phyloP scores from a whole-genome alignment of 371 early-diverging fungal genomes.

The Enterocytospora artemiae region DNA sequence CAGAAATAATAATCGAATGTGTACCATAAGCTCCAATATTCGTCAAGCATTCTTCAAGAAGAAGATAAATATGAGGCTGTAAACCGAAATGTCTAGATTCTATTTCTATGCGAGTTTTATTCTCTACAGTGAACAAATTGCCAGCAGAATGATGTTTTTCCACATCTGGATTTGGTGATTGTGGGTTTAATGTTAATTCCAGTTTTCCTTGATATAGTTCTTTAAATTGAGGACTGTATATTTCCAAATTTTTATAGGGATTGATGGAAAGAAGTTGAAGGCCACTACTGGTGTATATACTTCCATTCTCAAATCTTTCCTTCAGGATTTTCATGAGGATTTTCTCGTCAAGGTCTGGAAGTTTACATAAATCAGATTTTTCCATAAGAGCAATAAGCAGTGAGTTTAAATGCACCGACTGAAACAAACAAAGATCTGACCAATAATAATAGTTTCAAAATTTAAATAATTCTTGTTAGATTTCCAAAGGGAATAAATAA shows the following conservation, averaged over 20 bases:
- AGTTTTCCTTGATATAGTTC: conserved; percentile 10
- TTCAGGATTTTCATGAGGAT: conserved; percentile 34
- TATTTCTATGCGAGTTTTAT: not conserved
- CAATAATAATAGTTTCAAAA: no score
- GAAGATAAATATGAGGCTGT: conserved; percentile 45
- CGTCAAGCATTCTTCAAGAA: conserved; percentile 37
- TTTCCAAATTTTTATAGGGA: conserved; percentile 43
- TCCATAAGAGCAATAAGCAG: conserved; percentile 16
- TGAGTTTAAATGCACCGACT: conserved; percentile 1
- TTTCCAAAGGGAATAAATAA: no score
- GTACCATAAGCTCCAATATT: conserved; percentile 15
- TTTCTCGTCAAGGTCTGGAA: conserved; percentile 34
- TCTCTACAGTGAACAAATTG: not conserved
- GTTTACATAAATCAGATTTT: conserved; percentile 41
- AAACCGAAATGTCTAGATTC: conserved; percentile 1
- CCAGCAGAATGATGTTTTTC: conserved; percentile 7
- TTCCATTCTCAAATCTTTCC: conserved; percentile 34
- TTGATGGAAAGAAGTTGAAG: conserved; percentile 54
- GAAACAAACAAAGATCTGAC: conserved; percentile 14
- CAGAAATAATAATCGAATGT: conserved; percentile 55
- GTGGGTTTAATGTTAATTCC: not conserved
- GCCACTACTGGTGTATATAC: conserved; percentile 51
- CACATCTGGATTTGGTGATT: not conserved
- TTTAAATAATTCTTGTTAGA: no score
- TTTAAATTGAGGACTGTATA: conserved; percentile 1